Evolutionary conservation across 192 early-diverging fungal genomes (phyloP).

Genomic region (Coemansia sp.): DNA sequence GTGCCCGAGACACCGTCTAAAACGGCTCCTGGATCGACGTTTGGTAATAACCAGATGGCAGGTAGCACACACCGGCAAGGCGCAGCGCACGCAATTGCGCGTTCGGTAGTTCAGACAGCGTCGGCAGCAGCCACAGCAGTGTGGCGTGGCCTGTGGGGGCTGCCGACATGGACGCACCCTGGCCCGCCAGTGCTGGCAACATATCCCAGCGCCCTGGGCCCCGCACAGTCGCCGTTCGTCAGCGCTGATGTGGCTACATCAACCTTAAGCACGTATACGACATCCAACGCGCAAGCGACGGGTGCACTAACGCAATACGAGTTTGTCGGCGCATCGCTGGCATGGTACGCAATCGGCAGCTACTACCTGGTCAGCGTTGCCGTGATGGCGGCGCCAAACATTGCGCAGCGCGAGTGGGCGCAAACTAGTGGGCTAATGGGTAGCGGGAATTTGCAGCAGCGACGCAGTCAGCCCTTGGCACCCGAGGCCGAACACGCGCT

Average conservation of each 20-base stretch:
- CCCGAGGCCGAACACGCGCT: constrained; percentile 38
- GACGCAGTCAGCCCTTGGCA: constrained; percentile 17
- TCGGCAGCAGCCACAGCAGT: constrained; percentile 24
- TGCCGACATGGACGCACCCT: constrained; percentile 48
- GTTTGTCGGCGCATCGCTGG: constrained; percentile 46
- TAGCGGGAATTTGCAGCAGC: too few species aligned
- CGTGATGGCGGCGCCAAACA: constrained; percentile 7
- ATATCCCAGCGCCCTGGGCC: constrained; percentile 44
- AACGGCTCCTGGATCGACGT: constrained; percentile 1
- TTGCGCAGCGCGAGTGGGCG: constrained; percentile 31
- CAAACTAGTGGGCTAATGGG: not conserved
- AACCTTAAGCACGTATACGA: constrained; percentile 28
- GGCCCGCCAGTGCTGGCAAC: constrained; percentile 47
- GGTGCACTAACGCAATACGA: constrained; percentile 45
- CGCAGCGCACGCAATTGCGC: too few species aligned
- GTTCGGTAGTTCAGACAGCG: constrained; percentile 23
- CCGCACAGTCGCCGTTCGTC: constrained; percentile 18
- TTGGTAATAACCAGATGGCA: constrained; percentile 1
- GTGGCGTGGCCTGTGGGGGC: constrained; percentile 51
- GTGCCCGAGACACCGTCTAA: constrained; percentile 42
- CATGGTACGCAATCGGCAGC: constrained; percentile 53
- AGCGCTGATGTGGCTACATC: constrained; percentile 29
- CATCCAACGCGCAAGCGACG: constrained; percentile 30
- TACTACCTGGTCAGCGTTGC: constrained; percentile 44
- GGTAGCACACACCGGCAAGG: constrained; percentile 8